Conservation (phyloP, 1,284 basidiomycete species). For the Tremellales sp. region DNA sequence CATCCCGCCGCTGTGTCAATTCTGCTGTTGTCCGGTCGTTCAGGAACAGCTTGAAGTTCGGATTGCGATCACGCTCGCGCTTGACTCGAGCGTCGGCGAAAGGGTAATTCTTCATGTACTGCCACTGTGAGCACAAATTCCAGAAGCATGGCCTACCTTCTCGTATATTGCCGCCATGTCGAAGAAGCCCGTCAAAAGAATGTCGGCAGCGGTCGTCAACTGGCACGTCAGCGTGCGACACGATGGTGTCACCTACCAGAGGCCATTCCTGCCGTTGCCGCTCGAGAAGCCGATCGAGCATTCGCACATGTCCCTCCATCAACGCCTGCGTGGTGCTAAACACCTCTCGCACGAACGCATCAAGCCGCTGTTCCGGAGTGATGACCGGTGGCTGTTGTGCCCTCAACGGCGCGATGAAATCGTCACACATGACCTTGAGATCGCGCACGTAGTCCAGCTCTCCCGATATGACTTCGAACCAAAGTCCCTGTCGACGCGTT, state of each 20-base stretch:
- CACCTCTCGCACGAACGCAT: slow-evolving; percentile 63
- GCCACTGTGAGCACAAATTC: neutral
- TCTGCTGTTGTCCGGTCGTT: slow-evolving; percentile 61
- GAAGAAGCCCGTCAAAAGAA: slow-evolving; percentile 64
- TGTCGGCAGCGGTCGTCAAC: slow-evolving; percentile 68
- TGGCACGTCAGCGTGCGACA: slow-evolving; percentile 1
- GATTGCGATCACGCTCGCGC: slow-evolving; percentile 63
- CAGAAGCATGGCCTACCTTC: slow-evolving; percentile 19
- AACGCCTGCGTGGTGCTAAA: slow-evolving; percentile 70
- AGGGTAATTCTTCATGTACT: slow-evolving; percentile 61
- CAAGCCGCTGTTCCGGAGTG: slow-evolving; percentile 51
- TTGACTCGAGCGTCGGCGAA: slow-evolving; percentile 71
- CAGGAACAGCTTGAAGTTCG: slow-evolving; percentile 62
- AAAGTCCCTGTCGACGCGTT: slow-evolving; percentile 70
- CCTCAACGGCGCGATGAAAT: slow-evolving; percentile 63
- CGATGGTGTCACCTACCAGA: slow-evolving; percentile 41
- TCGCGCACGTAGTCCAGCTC: slow-evolving; percentile 75
- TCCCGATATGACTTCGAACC: slow-evolving; percentile 76
- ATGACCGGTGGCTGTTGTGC: slow-evolving; percentile 59
- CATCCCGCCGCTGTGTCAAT: slow-evolving; percentile 66
- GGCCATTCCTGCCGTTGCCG: slow-evolving; percentile 76
- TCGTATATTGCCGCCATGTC: slow-evolving; percentile 31
- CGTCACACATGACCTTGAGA: slow-evolving; percentile 61
- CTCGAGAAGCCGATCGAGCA: slow-evolving; percentile 63
- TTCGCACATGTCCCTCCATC: slow-evolving; percentile 59